These are phyloP conservation scores for Carex myosuroides DNA, from an alignment of 176 grass and related monocot species.

Conservation along the genomic window DNA sequence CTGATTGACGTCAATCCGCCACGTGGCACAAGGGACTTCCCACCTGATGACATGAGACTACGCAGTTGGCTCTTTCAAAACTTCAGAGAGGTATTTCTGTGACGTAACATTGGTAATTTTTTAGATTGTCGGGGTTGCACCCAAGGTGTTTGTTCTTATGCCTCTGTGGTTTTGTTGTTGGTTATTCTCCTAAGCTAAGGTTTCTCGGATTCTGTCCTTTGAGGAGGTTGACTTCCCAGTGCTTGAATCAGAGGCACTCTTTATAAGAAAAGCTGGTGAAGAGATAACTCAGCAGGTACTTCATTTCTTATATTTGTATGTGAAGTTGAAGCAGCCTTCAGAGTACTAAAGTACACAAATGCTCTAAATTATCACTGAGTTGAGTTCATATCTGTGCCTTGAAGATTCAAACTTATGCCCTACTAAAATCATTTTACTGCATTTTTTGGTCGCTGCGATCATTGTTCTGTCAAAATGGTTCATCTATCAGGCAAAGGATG, in stretches of 20 bases:
- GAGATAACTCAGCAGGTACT: conserved; percentile 77
- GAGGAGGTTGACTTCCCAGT: conserved; percentile 96
- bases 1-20: conserved; percentile 77
- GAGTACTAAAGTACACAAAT: neutral
- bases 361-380: neutral
- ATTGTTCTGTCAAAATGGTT: neutral
- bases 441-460: neutral
- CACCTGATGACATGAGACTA: conserved; percentile 79
- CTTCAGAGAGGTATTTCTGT: conserved; percentile 53
- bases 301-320: neutral
- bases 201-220: conserved; percentile 61
- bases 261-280: conserved; percentile 70
- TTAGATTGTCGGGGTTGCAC: neutral
- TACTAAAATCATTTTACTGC: neutral
- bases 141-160: conserved; percentile 30
- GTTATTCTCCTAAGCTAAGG: conserved; percentile 22
- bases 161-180: neutral
- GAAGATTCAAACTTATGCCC: neutral
- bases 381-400: neutral
- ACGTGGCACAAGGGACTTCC: conserved; percentile 77
- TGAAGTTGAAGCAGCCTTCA: neutral
- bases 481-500: neutral
- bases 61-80: conserved; percentile 79
- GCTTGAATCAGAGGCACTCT: conserved; percentile 82
- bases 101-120: neutral